phyloP scores from a whole-genome alignment of 257 asterid genomes.

The Fraxinus anomala region DNA sequence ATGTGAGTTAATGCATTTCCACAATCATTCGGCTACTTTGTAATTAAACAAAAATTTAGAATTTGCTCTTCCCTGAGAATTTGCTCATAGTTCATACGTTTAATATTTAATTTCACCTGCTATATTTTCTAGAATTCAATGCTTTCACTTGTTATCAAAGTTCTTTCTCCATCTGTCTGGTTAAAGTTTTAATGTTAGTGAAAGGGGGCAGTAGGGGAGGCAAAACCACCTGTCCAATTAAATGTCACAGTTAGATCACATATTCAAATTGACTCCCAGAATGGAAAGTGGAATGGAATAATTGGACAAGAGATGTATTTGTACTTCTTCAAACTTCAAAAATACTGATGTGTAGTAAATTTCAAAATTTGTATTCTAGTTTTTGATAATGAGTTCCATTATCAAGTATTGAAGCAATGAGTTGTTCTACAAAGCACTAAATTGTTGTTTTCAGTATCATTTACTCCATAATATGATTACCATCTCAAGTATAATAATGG shows the following conservation, averaged over 20 bases:
- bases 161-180: slow-evolving; percentile 1
- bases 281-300: background rate
- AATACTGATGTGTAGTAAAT: background rate
- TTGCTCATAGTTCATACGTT: background rate
- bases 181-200: background rate
- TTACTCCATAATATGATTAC: background rate
- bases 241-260: background rate
- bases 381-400: background rate
- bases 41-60: too few relatives aligned
- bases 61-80: background rate
- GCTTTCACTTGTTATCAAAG: background rate
- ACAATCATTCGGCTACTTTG: too few relatives aligned
- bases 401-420: background rate
- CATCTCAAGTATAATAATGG: slow-evolving; percentile 35
- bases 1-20: too few relatives aligned
- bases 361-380: background rate
- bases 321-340: background rate
- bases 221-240: background rate
- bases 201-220: background rate
- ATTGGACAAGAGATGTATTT: background rate
- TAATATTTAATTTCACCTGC: background rate
- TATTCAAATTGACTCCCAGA: background rate
- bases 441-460: background rate
- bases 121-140: slow-evolving; percentile 7
- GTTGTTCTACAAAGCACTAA: too few relatives aligned